phyloP scores from a whole-genome alignment of 1,139 yeast genomes.

The Saccharomycopsis crataegensis region DNA sequence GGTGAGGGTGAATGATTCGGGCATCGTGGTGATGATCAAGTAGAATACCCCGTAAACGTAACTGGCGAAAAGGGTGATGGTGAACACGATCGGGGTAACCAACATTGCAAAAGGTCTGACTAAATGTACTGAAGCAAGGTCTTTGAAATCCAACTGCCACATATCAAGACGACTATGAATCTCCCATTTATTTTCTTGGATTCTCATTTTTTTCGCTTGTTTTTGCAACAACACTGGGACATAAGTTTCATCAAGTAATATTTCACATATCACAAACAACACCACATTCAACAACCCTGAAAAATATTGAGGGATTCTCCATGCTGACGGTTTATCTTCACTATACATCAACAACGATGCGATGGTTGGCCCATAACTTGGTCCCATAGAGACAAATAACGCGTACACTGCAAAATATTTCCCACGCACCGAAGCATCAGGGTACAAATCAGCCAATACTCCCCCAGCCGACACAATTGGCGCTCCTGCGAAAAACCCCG shows the following conservation, averaged over 20 bases:
- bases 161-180: conserved; percentile 38
- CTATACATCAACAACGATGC: conserved; percentile 39
- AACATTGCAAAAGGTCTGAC: conserved; percentile 39
- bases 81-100: conserved; percentile 53
- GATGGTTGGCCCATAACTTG: conserved; percentile 46
- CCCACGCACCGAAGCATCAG: background rate
- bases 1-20: conserved; percentile 52
- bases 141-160: conserved; percentile 32
- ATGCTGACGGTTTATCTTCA: conserved; percentile 38
- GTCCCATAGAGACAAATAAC: conserved; percentile 43
- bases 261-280: conserved; percentile 24
- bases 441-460: conserved; percentile 3
- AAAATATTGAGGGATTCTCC: conserved; percentile 42
- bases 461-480: conserved; percentile 5
- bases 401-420: conserved; percentile 33
- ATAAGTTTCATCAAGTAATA: conserved; percentile 33
- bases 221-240: conserved; percentile 31
- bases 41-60: conserved; percentile 81
- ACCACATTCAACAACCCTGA: conserved; percentile 28
- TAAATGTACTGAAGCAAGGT: conserved; percentile 34
- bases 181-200: conserved; percentile 30
- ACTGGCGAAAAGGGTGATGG: conserved; percentile 67
- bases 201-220: conserved; percentile 32
- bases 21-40: conserved; percentile 70
- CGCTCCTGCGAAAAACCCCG: conserved; percentile 8